Evolutionary conservation across 306 rosid genomes (phyloP).

Genomic region (Dryas octopetala): DNA sequence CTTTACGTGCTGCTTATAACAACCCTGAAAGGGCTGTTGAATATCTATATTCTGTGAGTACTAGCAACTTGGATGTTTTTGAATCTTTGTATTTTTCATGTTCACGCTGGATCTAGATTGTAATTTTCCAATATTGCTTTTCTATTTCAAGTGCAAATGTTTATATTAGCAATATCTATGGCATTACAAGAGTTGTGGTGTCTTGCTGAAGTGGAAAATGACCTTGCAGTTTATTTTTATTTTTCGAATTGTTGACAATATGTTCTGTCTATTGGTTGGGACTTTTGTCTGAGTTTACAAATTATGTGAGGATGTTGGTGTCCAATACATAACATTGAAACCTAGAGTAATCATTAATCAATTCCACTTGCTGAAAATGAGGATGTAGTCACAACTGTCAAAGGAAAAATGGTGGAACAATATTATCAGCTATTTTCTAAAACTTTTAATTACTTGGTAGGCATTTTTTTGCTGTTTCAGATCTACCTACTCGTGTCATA

Average conservation of each 20-base stretch:
- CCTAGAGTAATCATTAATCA: too few relatives aligned
- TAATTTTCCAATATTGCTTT: neutral
- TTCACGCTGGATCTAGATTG: slow-evolving; percentile 2
- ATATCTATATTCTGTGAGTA: slow-evolving; percentile 83
- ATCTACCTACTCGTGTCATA: neutral
- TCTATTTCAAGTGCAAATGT: too few relatives aligned
- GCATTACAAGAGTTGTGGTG: too few relatives aligned
- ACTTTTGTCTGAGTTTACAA: neutral
- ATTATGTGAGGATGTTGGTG: too few relatives aligned
- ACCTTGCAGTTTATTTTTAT: too few relatives aligned
- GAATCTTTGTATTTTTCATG: neutral
- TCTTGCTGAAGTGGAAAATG: neutral
- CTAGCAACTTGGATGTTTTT: neutral
- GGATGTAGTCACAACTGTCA: too few relatives aligned
- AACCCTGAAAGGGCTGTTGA: slow-evolving; percentile 99
- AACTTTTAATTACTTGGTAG: neutral
- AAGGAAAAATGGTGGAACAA: too few relatives aligned
- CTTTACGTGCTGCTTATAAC: slow-evolving; percentile 91
- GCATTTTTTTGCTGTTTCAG: neutral
- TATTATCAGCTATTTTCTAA: too few relatives aligned
- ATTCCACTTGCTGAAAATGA: too few relatives aligned
- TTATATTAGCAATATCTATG: too few relatives aligned
- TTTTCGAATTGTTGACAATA: too few relatives aligned
- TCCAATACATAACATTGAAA: too few relatives aligned
- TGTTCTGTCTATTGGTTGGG: neutral